These are phyloP conservation scores for Oxytropis ochrocephala DNA, from an alignment of 306 rosid species.

Conservation along the genomic window DNA sequence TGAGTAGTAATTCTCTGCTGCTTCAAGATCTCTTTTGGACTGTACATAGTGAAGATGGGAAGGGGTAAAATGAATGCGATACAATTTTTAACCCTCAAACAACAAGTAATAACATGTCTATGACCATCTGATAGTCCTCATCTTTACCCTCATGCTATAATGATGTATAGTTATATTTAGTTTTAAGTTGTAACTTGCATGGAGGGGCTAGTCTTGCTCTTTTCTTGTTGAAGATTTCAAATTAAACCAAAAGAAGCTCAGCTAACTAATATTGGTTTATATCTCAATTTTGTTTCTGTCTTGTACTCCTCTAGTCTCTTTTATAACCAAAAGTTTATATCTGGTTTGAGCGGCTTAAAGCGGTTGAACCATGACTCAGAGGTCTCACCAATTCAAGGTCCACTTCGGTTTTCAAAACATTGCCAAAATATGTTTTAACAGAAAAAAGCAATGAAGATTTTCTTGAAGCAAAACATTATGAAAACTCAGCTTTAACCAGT, in stretches of 20 bases:
- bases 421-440: too few relatives aligned
- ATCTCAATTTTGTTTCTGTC: background rate
- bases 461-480: background rate
- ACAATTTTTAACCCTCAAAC: background rate
- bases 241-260: background rate
- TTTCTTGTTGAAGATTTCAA: background rate
- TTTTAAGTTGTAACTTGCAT: background rate
- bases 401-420: too few relatives aligned
- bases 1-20: conserved; percentile 56
- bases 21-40: conserved; percentile 61
- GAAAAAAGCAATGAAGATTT: too few relatives aligned
- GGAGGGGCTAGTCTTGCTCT: background rate
- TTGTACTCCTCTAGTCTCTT: too few relatives aligned
- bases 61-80: background rate
- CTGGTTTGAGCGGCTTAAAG: too few relatives aligned
- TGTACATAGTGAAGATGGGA: conserved; percentile 26
- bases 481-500: background rate
- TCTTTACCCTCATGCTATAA: background rate
- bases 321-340: too few relatives aligned
- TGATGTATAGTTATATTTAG: background rate
- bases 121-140: background rate
- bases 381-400: too few relatives aligned
- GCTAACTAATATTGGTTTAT: background rate
- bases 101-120: background rate
- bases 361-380: too few relatives aligned